Percentiles rank a stretch among this genome's conserved stretches.
These are phyloP conservation scores for Malassezia caprae DNA, from an alignment of 1,284 basidiomycete species.

Conservation along the genomic window DNA sequence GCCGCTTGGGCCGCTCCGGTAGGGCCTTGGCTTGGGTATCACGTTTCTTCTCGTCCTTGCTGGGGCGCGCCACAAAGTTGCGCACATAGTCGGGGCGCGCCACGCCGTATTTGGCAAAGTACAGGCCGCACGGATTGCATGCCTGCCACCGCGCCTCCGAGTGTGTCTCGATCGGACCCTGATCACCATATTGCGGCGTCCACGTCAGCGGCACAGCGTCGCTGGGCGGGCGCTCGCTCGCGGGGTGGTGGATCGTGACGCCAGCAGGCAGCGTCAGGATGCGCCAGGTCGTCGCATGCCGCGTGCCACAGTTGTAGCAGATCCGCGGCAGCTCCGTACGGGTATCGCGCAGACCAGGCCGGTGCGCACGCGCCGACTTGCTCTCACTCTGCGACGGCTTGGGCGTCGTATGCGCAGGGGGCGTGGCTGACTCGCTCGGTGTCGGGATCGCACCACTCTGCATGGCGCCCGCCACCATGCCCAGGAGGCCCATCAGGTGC, in stretches of 20 bases:
- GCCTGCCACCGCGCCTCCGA: constrained; percentile 31
- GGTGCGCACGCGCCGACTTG: not conserved
- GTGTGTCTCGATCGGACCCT: constrained; percentile 20
- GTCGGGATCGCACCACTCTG: not conserved
- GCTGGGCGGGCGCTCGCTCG: constrained; percentile 21
- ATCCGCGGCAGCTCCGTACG: constrained; percentile 17
- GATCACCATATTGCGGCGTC: constrained; percentile 4
- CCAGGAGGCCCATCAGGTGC: constrained; percentile 14
- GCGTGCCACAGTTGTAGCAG: constrained; percentile 42
- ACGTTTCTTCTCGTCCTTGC: constrained; percentile 6
- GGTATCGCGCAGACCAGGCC: not conserved
- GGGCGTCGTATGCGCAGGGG: not conserved
- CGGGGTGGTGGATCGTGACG: constrained; percentile 23
- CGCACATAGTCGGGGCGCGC: constrained; percentile 32
- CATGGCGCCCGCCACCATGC: constrained; percentile 13
- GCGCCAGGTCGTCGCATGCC: constrained; percentile 29
- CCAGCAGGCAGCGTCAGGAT: constrained; percentile 26
- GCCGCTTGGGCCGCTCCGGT: not conserved
- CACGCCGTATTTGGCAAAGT: constrained; percentile 34
- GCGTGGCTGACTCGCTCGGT: not conserved
- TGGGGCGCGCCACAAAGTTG: constrained; percentile 13
- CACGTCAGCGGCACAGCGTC: constrained; percentile 17
- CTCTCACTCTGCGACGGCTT: not conserved
- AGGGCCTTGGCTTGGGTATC: not conserved
- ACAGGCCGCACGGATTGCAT: constrained; percentile 43